Percentiles rank a stretch among this genome's conserved stretches.
These are phyloP conservation scores for Neobulgaria alba DNA, from an alignment of 2,329 filamentous ascomycete genomes.

Conservation along the genomic window DNA sequence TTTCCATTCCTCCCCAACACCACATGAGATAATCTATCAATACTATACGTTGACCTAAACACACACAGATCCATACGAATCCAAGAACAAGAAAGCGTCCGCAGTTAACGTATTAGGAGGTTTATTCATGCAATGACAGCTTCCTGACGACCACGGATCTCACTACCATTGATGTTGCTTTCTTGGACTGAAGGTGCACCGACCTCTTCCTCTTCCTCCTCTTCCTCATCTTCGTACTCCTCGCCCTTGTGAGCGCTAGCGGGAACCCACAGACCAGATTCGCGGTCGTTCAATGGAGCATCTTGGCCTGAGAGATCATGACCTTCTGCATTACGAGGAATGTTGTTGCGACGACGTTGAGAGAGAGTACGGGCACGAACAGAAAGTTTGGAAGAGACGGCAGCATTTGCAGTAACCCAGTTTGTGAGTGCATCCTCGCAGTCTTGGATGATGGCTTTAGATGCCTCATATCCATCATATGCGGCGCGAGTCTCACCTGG, in stretches of 20 bases:
- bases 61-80: no score
- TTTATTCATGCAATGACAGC: conserved; percentile 29
- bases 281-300: conserved; percentile 64
- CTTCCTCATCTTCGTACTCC: conserved; percentile 53
- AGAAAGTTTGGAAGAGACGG: conserved; percentile 79
- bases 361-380: conserved; percentile 81
- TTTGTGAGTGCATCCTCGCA: conserved; percentile 96
- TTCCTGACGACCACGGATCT: conserved; percentile 44
- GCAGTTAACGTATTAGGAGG: no score
- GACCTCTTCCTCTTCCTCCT: conserved; percentile 55
- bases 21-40: no score
- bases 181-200: conserved; percentile 44
- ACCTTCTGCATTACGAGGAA: conserved; percentile 59
- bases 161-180: conserved; percentile 45
- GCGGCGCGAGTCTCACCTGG: conserved; percentile 92
- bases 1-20: conserved; percentile 2
- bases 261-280: conserved; percentile 73
- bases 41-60: no score
- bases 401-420: conserved; percentile 88
- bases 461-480: conserved; percentile 96
- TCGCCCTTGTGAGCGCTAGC: conserved; percentile 54
- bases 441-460: conserved; percentile 98
- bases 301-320: conserved; percentile 81
- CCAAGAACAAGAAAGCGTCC: no score
- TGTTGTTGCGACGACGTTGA: conserved; percentile 69